A percentile compares a stretch with the other conserved stretches of the same genome.
Conservation (phyloP, 805 yeast genomes). For the Starmerella floricola region DNA sequence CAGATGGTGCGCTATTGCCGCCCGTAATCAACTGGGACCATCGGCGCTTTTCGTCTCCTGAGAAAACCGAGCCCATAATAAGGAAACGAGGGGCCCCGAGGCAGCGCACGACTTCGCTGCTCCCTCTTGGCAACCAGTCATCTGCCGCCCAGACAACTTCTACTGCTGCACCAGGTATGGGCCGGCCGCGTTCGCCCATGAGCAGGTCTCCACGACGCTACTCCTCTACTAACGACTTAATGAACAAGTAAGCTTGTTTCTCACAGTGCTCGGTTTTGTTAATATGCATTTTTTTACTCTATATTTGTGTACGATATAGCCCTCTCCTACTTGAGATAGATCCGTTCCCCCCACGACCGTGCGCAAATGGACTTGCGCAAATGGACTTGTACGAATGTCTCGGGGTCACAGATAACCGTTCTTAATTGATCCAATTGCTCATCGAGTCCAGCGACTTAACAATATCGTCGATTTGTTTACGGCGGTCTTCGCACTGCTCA, state of each 20-base stretch:
- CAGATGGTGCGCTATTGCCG: background rate
- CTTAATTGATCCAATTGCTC: conserved; percentile 2
- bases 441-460: conserved; percentile 4
- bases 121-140: conserved; percentile 6
- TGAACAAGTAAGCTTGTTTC: conserved; percentile 3
- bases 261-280: too few relatives aligned
- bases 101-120: conserved; percentile 19
- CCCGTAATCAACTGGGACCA: background rate
- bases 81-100: conserved; percentile 5
- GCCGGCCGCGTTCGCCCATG: background rate
- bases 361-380: too few relatives aligned
- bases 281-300: too few relatives aligned
- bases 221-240: conserved; percentile 14
- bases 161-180: background rate
- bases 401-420: too few relatives aligned
- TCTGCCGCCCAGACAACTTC: background rate
- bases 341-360: too few relatives aligned
- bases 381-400: too few relatives aligned
- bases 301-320: too few relatives aligned
- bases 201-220: conserved; percentile 2
- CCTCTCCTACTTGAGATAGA: too few relatives aligned
- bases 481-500: conserved; percentile 4
- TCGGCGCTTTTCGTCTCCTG: conserved; percentile 16
- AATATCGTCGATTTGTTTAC: conserved; percentile 1
- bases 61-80: background rate